phyloP scores from a whole-genome alignment of 345 rosid genomes.

The Trapa bicornis region DNA sequence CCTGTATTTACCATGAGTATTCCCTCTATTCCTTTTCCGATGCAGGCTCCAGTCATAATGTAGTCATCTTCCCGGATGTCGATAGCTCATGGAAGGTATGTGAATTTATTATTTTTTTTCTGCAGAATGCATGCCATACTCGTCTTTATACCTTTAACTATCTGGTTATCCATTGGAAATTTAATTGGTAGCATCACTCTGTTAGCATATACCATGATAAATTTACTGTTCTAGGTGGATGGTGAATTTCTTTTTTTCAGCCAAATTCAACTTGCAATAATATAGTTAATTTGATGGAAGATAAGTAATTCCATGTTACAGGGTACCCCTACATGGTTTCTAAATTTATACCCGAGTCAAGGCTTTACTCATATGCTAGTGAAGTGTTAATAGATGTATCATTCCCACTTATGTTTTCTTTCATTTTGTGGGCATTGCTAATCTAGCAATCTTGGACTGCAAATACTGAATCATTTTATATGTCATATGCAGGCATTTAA shows the following conservation, averaged over 20 bases:
- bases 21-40: conserved; percentile 9
- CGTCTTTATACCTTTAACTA: neutral
- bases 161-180: neutral
- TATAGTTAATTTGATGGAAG: neutral
- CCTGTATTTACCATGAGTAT: neutral
- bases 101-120: neutral
- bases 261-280: neutral
- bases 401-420: neutral
- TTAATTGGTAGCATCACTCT: neutral
- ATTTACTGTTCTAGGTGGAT: neutral
- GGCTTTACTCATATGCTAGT: neutral
- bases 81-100: conserved; percentile 90
- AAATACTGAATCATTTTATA: neutral
- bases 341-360: neutral
- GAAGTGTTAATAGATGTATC: too few relatives aligned
- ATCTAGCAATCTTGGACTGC: neutral
- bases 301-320: too few relatives aligned
- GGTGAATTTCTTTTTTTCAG: neutral
- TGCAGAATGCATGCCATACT: neutral
- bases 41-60: conserved; percentile 49
- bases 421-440: neutral
- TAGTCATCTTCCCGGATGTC: conserved; percentile 63
- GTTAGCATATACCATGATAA: neutral
- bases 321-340: neutral
- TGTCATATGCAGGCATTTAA: conserved; percentile 49